Evolutionary conservation across 345 rosid genomes (phyloP).

Genomic region (Nephelium lappaceum): DNA sequence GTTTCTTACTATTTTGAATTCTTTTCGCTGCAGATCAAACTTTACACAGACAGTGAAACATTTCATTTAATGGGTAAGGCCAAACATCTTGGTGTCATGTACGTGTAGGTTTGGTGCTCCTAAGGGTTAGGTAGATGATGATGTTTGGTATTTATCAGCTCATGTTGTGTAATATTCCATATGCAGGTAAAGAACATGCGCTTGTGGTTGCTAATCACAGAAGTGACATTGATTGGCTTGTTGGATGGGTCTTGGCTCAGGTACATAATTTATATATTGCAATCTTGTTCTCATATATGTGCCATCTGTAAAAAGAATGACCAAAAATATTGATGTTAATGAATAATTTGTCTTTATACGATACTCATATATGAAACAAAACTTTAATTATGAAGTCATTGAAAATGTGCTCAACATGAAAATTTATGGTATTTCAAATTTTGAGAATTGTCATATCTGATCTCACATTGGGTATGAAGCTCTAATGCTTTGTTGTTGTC

Average conservation of each 20-base stretch:
- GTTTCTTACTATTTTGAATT: conserved; percentile 25
- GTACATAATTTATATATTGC: conserved; percentile 37
- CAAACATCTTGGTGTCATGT: background rate
- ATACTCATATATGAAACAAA: background rate
- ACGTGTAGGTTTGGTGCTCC: background rate
- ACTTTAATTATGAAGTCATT: background rate
- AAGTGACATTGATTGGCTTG: conserved; percentile 97
- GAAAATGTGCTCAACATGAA: background rate
- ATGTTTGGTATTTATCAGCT: conserved; percentile 13
- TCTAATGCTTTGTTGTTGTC: conserved; percentile 25
- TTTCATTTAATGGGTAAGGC: conserved; percentile 75
- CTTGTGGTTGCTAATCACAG: conserved; percentile 81
- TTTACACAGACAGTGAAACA: conserved; percentile 72
- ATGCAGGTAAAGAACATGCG: conserved; percentile 87
- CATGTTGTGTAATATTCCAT: conserved; percentile 16
- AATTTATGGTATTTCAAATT: background rate
- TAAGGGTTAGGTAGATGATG: background rate
- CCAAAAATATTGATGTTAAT: background rate
- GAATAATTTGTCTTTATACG: background rate
- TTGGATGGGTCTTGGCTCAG: conserved; percentile 97
- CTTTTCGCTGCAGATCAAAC: conserved; percentile 59
- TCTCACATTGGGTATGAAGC: background rate
- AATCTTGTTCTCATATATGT: conserved; percentile 3
- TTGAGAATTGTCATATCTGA: background rate
- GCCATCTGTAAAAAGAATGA: background rate